Evolutionary conservation across 2,329 filamentous ascomycete species (phyloP), one percentile per base, ranked within the genome.

Genomic region (Phyllosticta citriasiana): DNA sequence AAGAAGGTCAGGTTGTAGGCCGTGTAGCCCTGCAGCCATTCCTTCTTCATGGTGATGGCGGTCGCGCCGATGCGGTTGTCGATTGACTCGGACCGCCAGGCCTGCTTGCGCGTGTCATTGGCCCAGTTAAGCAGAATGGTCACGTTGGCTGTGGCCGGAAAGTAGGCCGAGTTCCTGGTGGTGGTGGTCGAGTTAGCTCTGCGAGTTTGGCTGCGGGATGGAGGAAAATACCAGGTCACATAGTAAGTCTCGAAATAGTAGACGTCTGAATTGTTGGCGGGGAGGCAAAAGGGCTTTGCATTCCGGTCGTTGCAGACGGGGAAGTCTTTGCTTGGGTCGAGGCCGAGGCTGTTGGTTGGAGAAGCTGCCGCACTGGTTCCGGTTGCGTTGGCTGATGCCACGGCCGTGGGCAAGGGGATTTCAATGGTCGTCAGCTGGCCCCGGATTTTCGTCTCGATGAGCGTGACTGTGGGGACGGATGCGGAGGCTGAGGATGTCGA

Each of bases 11-110:
- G 65, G 53, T 73, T 73, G 64, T 75, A 76, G 47, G 66, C 66
- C 7, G 65, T 35, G 55, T 72, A 69, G 62, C 67, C 73, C 60
- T 76, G 73, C 50, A 77, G 68, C 75, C 74, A 77, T n/a, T 68
- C 68, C 57, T 73, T 69, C 26, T 71, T 66, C 69, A 76, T 76
- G 14, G 67, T 67, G 9, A 79, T 64, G 1, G 70, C 65, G n/a
- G 73, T 67, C 62, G 72, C 74, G 55, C 76, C 76, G 63, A 73
- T 70, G 40, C 68, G 70, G 63, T 76, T 77, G 26, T 69, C 66
- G 2, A 68, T 72, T 24, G 64, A 64, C 2, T 67, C 69, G 4
- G 75, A 76, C 4, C 69, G 71, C 68, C 71, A 77, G 2, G 74
- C 73, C 25, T 73, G 70, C 27, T 70, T 62, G 6, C 62, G 59